Evolutionary conservation across 345 rosid species (phyloP), one percentile per base, ranked within the genome.

Genomic region (Salix brachista): DNA sequence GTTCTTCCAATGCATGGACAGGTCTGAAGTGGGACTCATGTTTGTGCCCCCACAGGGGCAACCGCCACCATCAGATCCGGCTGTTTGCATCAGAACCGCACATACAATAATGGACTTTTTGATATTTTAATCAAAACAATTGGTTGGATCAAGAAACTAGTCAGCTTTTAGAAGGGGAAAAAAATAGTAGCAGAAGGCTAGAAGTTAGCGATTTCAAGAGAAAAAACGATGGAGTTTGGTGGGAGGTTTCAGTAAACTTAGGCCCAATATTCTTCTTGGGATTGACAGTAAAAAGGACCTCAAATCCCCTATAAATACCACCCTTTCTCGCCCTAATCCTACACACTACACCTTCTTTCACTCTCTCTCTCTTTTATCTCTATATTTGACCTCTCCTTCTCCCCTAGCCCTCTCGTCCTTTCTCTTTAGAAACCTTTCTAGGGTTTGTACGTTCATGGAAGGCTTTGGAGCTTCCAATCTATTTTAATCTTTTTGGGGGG

Each of bases 241-340:
- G 39, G 39, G 68, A 17, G 77, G 83, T 81, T 80, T 82, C 81
- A 80, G 87, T 81, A 76, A 80, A 78, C 77, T 80, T 70, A 79
- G 85, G 79, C 85, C 91, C 90, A 87, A 88, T 90, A 94, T 94
- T 91, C 96, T 92, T 88, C 90, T 94, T 80, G 98, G 98, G 98
- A 94, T 94, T 92, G 92, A 82, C 87, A 89, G 85, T 84, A 78
- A 83, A 84, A 88, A 85, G 72, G 75, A 61, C 70, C 80, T 74
- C 75, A 3, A 23, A 82, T 77, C 80, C 82, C 72, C 90, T 89
- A 92, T 92, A 90, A 84, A 88, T 91, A 88, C 79, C 42, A 58
- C 13, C 76, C 70, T 68, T 26, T 61, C 76, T 48, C 68, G 62
- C 72, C 78, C 64, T 37, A 65, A 66, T 8, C 75, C 83, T 82